A percentile compares a stretch with the other conserved stretches of the same genome.
These are phyloP conservation scores for Dactylellina cionopaga DNA, from an alignment of 2,329 filamentous ascomycete species.

Conservation along the genomic window DNA sequence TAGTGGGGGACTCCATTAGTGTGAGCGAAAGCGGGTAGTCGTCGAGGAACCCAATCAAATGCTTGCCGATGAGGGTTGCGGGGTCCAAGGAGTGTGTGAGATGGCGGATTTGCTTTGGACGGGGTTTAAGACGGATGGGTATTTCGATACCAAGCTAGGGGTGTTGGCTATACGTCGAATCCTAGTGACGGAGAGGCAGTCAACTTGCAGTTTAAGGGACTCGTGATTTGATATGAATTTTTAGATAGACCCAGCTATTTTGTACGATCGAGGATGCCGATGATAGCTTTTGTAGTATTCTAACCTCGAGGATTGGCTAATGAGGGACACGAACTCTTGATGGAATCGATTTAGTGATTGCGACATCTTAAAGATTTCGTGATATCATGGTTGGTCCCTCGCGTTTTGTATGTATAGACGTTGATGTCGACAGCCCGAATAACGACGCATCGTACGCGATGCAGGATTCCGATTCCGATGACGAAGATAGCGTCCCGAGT, in stretches of 20 bases:
- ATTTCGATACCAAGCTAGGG: neutral
- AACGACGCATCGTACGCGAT: conserved; percentile 63
- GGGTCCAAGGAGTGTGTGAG: conserved; percentile 17
- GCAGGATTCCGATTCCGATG: conserved; percentile 65
- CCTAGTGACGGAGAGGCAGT: neutral
- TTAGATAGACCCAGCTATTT: too few relatives aligned
- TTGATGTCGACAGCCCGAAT: conserved; percentile 66
- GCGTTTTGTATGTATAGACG: too few relatives aligned
- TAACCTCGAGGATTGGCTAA: too few relatives aligned
- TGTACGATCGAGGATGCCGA: too few relatives aligned
- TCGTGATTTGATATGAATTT: too few relatives aligned
- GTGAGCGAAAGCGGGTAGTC: conserved; percentile 20
- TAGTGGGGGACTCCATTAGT: neutral
- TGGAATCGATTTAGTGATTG: too few relatives aligned
- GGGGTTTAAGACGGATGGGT: conserved; percentile 10
- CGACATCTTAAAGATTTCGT: too few relatives aligned
- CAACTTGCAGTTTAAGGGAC: neutral
- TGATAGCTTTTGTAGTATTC: too few relatives aligned
- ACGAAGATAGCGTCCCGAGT: conserved; percentile 66
- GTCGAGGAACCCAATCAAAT: conserved; percentile 41
- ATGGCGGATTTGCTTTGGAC: conserved; percentile 24
- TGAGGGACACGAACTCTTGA: too few relatives aligned
- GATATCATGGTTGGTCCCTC: too few relatives aligned
- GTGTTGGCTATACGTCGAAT: too few relatives aligned
- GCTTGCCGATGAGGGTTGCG: conserved; percentile 17